Percentiles rank a stretch among this genome's conserved stretches.
These are phyloP conservation scores for Xylaria sp. DNA, from an alignment of 2,329 filamentous ascomycete species.

Conservation along the genomic window DNA sequence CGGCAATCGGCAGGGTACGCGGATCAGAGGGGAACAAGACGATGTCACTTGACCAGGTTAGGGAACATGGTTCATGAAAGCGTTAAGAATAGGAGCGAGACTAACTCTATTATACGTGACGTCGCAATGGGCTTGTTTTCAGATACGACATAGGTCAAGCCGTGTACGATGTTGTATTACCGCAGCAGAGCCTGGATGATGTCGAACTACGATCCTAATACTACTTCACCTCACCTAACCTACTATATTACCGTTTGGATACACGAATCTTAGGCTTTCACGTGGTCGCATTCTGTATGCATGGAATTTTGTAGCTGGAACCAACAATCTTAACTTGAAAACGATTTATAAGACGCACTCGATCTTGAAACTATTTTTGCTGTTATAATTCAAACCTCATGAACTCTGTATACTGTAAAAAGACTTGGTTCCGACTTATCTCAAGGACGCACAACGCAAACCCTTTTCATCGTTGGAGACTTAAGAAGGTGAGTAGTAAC, in stretches of 20 bases:
- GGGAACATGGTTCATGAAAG: background rate
- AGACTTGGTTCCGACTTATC: background rate
- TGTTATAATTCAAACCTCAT: background rate
- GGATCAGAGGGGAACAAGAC: background rate
- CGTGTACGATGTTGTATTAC: slow-evolving; percentile 25
- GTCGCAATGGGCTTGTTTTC: slow-evolving; percentile 3
- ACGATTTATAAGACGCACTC: slow-evolving; percentile 18
- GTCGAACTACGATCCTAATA: slow-evolving; percentile 1
- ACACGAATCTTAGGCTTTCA: background rate
- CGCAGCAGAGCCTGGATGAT: background rate
- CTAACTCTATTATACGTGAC: background rate
- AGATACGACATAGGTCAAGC: slow-evolving; percentile 17
- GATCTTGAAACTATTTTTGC: background rate
- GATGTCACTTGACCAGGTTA: background rate
- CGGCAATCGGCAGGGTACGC: background rate
- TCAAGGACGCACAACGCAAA: background rate
- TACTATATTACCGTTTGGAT: background rate
- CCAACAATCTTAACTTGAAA: background rate
- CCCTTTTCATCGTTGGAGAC: background rate
- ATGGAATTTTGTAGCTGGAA: background rate
- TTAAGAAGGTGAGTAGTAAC: slow-evolving; percentile 4
- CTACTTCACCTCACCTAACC: slow-evolving; percentile 7
- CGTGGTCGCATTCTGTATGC: slow-evolving; percentile 4
- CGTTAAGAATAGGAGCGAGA: background rate
- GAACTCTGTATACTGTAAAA: background rate